phyloP scores from a whole-genome alignment of 805 yeast species.

The Starmerella bombi region DNA sequence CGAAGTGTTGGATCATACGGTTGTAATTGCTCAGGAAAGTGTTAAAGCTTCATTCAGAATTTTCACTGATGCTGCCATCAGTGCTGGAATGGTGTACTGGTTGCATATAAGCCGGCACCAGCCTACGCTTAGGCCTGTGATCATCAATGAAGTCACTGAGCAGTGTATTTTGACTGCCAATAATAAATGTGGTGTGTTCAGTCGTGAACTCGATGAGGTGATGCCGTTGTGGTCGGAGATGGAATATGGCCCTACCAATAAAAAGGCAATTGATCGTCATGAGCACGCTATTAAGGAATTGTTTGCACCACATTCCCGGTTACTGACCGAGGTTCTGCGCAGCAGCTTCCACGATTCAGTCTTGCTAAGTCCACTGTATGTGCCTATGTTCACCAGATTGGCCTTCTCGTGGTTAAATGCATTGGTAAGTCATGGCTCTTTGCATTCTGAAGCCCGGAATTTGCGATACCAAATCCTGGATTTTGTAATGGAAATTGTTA shows the following conservation, averaged over 20 bases:
- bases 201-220: slow-evolving; percentile 39
- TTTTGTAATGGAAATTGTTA: slow-evolving; percentile 53
- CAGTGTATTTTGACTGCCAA: slow-evolving; percentile 58
- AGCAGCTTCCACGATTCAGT: slow-evolving; percentile 42
- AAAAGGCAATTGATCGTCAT: slow-evolving; percentile 39
- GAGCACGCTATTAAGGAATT: slow-evolving; percentile 38
- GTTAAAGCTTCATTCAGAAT: slow-evolving; percentile 50
- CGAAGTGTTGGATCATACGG: slow-evolving; percentile 2
- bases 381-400: slow-evolving; percentile 55
- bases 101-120: slow-evolving; percentile 58
- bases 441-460: slow-evolving; percentile 70
- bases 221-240: slow-evolving; percentile 55
- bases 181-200: slow-evolving; percentile 50
- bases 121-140: slow-evolving; percentile 41
- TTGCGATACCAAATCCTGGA: slow-evolving; percentile 60
- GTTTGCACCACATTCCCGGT: slow-evolving; percentile 53
- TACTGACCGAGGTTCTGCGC: slow-evolving; percentile 56
- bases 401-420: slow-evolving; percentile 35
- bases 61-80: slow-evolving; percentile 48
- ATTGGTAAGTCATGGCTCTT: slow-evolving; percentile 44
- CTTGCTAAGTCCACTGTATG: slow-evolving; percentile 28
- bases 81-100: slow-evolving; percentile 67
- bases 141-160: slow-evolving; percentile 55
- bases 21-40: slow-evolving; percentile 19
- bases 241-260: slow-evolving; percentile 84